phyloP scores from a whole-genome alignment of 352 stramenopile species.

The Phytophthora fragariaefolia region DNA sequence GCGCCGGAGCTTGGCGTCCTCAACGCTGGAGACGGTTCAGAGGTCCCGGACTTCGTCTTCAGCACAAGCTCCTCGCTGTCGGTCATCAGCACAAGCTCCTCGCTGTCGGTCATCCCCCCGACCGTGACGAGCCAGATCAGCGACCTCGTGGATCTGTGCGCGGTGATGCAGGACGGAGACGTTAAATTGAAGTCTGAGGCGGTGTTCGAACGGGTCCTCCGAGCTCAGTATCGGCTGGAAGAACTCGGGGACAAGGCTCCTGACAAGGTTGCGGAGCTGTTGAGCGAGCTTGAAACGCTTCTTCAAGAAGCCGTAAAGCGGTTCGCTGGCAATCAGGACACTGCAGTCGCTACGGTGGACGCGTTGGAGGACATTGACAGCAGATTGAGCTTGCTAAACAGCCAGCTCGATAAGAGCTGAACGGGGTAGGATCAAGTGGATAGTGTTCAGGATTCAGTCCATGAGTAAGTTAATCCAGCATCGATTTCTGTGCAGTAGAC shows the following conservation, averaged over 20 bases:
- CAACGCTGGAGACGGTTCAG: too few species aligned
- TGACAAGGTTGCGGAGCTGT: background rate
- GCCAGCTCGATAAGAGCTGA: background rate
- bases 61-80: too few species aligned
- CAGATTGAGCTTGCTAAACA: slow-evolving; percentile 1
- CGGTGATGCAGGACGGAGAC: slow-evolving; percentile 20
- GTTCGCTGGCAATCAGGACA: background rate
- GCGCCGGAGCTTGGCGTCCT: too few species aligned
- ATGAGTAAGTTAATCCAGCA: background rate
- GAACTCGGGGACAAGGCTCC: slow-evolving; percentile 2
- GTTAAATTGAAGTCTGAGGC: slow-evolving; percentile 11
- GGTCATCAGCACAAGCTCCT: background rate
- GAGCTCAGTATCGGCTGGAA: slow-evolving; percentile 20
- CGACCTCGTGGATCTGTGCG: slow-evolving; percentile 25
- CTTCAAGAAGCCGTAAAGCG: slow-evolving; percentile 15
- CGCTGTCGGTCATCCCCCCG: slow-evolving; percentile 1
- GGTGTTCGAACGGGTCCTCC: slow-evolving; percentile 23
- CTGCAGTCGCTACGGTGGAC: background rate
- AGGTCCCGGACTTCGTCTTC: too few species aligned
- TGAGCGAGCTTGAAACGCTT: slow-evolving; percentile 5
- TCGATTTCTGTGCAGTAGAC: background rate
- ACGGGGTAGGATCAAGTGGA: background rate
- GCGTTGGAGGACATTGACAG: slow-evolving; percentile 3
- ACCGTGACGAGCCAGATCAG: slow-evolving; percentile 27
- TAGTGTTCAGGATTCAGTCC: background rate